Evolutionary conservation across 2,329 filamentous ascomycete species (phyloP).

Genomic region (Polytolypa hystricis): DNA sequence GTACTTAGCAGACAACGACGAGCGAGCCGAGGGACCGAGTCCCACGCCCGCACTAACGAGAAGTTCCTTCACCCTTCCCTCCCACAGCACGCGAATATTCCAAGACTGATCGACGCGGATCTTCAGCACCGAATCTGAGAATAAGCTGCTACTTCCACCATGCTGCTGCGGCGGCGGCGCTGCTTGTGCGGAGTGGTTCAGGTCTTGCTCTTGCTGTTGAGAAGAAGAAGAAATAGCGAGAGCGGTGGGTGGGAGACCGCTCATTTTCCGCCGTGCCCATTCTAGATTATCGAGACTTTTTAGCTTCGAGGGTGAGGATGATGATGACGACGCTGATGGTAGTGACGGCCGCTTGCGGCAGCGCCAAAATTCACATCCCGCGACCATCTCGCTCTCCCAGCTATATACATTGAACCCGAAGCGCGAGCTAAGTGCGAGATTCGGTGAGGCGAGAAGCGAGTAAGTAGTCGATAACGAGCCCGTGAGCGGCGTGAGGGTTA

Average conservation of each 20-base stretch:
- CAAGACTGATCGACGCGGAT: conserved; percentile 80
- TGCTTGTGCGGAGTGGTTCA: too few species aligned
- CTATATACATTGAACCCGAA: conserved; percentile 98
- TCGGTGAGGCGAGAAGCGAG: conserved; percentile 72
- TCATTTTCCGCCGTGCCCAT: conserved; percentile 35
- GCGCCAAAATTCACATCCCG: conserved; percentile 90
- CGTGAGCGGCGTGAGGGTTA: conserved; percentile 90
- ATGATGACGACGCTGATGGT: too few species aligned
- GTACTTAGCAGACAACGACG: conserved; percentile 17
- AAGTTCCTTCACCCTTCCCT: conserved; percentile 82
- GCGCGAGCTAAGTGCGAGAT: conserved; percentile 74
- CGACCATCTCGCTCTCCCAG: conserved; percentile 87
- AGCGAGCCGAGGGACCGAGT: conserved; percentile 49
- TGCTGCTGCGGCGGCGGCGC: conserved; percentile 11
- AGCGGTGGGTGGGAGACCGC: conserved; percentile 8
- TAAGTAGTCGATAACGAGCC: conserved; percentile 87
- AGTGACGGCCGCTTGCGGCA: conserved; percentile 31
- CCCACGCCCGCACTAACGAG: conserved; percentile 83
- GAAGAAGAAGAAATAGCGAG: not conserved
- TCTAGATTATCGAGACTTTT: conserved; percentile 35
- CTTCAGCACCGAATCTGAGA: conserved; percentile 79
- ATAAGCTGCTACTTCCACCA: conserved; percentile 31
- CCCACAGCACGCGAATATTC: conserved; percentile 79
- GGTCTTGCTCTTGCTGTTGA: conserved; percentile 16
- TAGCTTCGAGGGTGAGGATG: conserved; percentile 28